Conservation (phyloP, 1,284 basidiomycete genomes). For the Limonomyces culmigenus region DNA sequence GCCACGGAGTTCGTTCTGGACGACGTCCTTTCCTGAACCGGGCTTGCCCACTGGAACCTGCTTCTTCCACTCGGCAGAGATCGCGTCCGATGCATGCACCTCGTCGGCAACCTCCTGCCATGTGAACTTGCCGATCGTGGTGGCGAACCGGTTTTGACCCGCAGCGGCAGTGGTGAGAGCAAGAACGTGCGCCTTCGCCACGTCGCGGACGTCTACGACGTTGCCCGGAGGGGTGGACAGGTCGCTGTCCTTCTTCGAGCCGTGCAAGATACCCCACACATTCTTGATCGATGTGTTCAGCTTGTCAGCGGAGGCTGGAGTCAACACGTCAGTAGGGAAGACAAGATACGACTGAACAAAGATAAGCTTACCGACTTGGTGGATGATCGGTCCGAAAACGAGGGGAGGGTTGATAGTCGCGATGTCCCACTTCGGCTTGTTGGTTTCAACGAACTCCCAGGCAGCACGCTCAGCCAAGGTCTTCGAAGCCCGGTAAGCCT, state of each 20-base stretch:
- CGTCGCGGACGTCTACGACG: slow-evolving; percentile 5
- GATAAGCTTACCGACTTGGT: too few relatives aligned
- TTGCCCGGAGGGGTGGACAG: background rate
- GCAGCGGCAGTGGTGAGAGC: slow-evolving; percentile 15
- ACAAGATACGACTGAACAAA: too few relatives aligned
- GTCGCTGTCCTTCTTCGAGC: background rate
- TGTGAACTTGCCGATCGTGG: slow-evolving; percentile 10
- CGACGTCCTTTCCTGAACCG: too few relatives aligned
- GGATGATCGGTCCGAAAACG: slow-evolving; percentile 5
- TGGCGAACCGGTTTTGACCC: slow-evolving; percentile 24
- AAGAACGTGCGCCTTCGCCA: slow-evolving; percentile 2
- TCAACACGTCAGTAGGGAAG: too few relatives aligned
- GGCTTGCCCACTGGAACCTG: too few relatives aligned
- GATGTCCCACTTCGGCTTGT: slow-evolving; percentile 7
- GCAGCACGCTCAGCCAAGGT: slow-evolving; percentile 9
- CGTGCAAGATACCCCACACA: background rate
- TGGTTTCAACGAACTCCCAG: slow-evolving; percentile 10
- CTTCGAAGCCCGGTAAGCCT: slow-evolving; percentile 8
- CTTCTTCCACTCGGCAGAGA: too few relatives aligned
- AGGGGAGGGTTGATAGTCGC: slow-evolving; percentile 3
- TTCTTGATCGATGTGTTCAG: background rate
- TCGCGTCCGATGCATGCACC: too few relatives aligned
- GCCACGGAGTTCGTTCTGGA: too few relatives aligned
- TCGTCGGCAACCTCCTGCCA: too few relatives aligned
- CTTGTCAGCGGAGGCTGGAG: too few relatives aligned